A percentile compares a stretch with the other conserved stretches of the same genome.
Evolutionary conservation across 2,329 filamentous ascomycete species (phyloP).

Genomic region (Colletotrichum sp.): DNA sequence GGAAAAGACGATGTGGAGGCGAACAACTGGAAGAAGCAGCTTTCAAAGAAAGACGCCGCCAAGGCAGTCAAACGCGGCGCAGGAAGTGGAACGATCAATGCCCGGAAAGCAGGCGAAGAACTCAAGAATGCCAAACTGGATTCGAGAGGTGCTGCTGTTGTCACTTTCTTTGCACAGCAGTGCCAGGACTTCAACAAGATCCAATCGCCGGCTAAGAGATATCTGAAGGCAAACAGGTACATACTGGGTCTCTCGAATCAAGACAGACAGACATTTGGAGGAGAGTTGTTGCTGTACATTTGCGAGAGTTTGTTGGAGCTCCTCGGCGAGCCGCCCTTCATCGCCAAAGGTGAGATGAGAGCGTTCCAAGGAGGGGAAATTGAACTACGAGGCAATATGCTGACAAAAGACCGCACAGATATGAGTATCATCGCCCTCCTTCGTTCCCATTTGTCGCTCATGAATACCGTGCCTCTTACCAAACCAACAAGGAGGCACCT

Average conservation of each 20-base stretch:
- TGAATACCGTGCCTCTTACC: background rate
- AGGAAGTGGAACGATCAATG: constrained; percentile 36
- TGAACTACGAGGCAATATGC: no score
- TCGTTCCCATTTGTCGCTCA: background rate
- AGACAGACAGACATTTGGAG: constrained; percentile 35
- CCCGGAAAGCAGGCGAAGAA: constrained; percentile 35
- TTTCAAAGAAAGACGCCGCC: constrained; percentile 18
- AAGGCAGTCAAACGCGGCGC: background rate
- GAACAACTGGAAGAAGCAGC: background rate
- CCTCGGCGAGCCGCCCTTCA: background rate
- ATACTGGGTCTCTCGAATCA: constrained; percentile 28
- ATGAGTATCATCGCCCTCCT: background rate
- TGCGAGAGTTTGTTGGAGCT: constrained; percentile 34
- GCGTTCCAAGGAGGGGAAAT: background rate
- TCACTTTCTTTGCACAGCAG: constrained; percentile 48
- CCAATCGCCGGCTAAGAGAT: constrained; percentile 45
- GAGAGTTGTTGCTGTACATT: constrained; percentile 39
- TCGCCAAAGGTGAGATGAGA: background rate
- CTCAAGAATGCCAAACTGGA: constrained; percentile 37
- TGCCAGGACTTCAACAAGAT: constrained; percentile 53
- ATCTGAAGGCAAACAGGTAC: constrained; percentile 54
- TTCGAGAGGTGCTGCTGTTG: constrained; percentile 31
- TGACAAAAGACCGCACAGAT: background rate
- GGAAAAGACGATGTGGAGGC: background rate
- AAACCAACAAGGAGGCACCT: background rate